A percentile compares a stretch with the other conserved stretches of the same genome.
Conservation (phyloP, 768 basidiomycete genomes). For the Strobilomyces echinocephalus region DNA sequence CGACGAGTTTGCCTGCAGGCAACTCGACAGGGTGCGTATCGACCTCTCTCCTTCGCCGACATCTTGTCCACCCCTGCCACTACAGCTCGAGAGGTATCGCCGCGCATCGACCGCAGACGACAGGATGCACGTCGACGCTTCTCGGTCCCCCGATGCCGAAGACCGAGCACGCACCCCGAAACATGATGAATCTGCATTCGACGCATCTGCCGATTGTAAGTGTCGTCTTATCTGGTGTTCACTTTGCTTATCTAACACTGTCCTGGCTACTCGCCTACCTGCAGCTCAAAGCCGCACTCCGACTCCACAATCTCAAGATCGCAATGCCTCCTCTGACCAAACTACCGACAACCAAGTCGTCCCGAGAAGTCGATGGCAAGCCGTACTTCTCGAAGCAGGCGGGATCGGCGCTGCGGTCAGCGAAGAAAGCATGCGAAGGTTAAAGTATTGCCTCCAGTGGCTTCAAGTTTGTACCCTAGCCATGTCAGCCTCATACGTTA, state of each 20-base stretch:
- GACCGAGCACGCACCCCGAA: neutral
- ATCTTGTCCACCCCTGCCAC: neutral
- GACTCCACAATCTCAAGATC: slow-evolving; percentile 20
- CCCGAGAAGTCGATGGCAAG: slow-evolving; percentile 80
- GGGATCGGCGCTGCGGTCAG: slow-evolving; percentile 84
- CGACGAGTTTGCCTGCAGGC: slow-evolving; percentile 85
- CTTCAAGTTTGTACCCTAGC: slow-evolving; percentile 54
- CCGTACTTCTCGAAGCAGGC: slow-evolving; percentile 79
- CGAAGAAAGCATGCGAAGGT: slow-evolving; percentile 83
- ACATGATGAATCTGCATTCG: neutral
- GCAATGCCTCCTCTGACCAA: slow-evolving; percentile 14
- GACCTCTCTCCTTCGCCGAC: neutral
- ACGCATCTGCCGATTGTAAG: slow-evolving; percentile 5
- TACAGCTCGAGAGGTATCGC: slow-evolving; percentile 48
- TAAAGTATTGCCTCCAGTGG: slow-evolving; percentile 87
- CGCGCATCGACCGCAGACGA: slow-evolving; percentile 35
- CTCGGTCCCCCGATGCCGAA: neutral
- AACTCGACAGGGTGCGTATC: slow-evolving; percentile 69
- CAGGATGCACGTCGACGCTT: slow-evolving; percentile 24
- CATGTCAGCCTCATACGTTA: neutral
- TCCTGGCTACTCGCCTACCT: neutral
- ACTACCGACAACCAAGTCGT: slow-evolving; percentile 48
- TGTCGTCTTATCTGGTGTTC: slow-evolving; percentile 4
- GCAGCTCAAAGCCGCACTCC: slow-evolving; percentile 19
- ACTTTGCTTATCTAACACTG: neutral